Base-by-base conservation (phyloP, 2,329 filamentous ascomycete genomes). In the Dactylellina drechsleri region DNA sequence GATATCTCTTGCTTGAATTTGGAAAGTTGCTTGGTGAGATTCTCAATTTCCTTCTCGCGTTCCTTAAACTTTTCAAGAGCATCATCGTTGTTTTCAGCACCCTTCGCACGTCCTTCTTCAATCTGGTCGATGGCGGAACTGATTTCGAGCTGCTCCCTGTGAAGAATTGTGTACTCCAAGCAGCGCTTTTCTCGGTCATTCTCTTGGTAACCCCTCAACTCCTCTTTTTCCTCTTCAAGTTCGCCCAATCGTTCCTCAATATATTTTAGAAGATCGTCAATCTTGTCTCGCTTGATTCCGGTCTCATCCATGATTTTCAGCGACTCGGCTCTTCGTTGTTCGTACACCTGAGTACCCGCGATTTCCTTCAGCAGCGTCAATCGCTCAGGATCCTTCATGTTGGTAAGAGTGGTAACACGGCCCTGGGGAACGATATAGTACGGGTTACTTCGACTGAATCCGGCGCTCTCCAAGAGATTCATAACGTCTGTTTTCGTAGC, bases 381-480 rank as follows among this genome's bases (percentile, higher is more conserved):
- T 61, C 95, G 88, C 81, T 97, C 93, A 0, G 90, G 89, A 82
- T 99, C 95, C 82, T 97, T 97, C 95, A 99, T 99, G 82, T 98
- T 99, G 52, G 95, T 99, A 80, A 99, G 85, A 23, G 92, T 90
- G 0, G 95, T 98, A 74, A 99, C 93, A 80, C 95, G 92, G 64
- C 95, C 95, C 82, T 99, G 95, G 0, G 96, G 95, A 1, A 99
- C 96, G 79, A 99, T 99, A 82, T 99, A 99, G 85, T 98, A 99
- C 26, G 95, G 95, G 81, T 99, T 99, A 68, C 93, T 97, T 78
- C 93, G 89, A 76, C 94, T 98, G 83, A 99, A 98, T 18, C 95
- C 95, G 13, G 95, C 95, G 6, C 93, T 96, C 82, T 99, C 95
- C 49, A 99, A 87, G 43, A 99, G 87, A 81, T 97, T 96, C 85